A percentile compares a stretch with the other conserved stretches of the same genome.
Conservation (phyloP, 2,329 filamentous ascomycete genomes). For the Venturia carpophila region DNA sequence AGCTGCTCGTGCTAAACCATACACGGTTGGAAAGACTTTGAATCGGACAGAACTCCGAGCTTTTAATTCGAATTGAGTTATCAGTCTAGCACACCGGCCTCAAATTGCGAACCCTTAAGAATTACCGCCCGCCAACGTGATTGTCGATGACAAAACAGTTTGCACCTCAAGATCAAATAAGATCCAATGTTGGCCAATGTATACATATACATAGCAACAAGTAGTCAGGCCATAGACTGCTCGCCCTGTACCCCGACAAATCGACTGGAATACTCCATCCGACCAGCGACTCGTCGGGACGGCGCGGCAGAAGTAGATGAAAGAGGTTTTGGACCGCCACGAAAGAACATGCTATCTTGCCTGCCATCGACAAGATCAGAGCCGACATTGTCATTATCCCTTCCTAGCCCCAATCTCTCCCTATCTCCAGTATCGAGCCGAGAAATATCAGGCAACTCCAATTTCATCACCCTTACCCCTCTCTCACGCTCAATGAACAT, state of each 20-base stretch:
- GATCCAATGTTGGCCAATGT: no score
- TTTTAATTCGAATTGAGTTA: no score
- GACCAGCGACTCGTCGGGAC: not conserved
- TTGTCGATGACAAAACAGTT: no score
- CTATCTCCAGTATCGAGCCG: conserved; percentile 12
- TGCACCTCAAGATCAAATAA: no score
- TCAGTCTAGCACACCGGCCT: no score
- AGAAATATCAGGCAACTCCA: conserved; percentile 16
- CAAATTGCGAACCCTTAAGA: no score
- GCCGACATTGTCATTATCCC: not conserved
- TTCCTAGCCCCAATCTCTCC: conserved; percentile 15
- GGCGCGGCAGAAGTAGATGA: not conserved
- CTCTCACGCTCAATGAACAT: not conserved
- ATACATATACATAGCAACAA: not conserved
- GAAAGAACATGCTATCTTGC: conserved; percentile 9
- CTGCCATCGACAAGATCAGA: not conserved
- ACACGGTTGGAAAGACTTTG: no score
- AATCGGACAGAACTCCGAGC: no score
- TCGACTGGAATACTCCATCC: conserved; percentile 3
- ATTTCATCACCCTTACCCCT: not conserved
- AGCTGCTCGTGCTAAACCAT: no score
- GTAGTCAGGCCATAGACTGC: not conserved
- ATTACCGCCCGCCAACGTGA: no score
- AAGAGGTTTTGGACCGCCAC: not conserved
- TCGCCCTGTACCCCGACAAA: not conserved